Evolutionary conservation across 208 protist genomes (phyloP), one percentile per base, ranked within the genome.

Genomic region (Naegleria gruberi): DNA sequence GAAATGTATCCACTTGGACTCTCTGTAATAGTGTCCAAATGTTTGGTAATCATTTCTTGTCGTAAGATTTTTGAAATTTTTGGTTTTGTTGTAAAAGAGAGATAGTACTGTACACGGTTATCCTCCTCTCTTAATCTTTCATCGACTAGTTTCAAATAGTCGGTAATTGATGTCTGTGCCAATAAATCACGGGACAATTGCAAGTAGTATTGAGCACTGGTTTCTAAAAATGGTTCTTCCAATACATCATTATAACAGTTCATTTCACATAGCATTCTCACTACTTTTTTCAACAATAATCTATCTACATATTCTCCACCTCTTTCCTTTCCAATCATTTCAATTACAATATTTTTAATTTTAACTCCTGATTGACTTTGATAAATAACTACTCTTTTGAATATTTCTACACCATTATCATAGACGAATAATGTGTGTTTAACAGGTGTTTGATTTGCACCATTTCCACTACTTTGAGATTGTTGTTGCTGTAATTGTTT

Each of bases 11-110:
- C 41, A 46, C 4, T 87, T 15, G 41, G 8, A 41, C 43, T 40
- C 57, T 94, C 90, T 43, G 94, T 90, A 10, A 96, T 91, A n/a
- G 91, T 92, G 55, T 90, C 91, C 93, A 95, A 94, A 91, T 96
- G 95, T 55, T 87, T 89, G 2, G 91, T 91, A 87, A 96, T 94
- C 7, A 96, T 87, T 90, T 95, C 92, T 37, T 89, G 82, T 87
- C 95, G 93, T 23, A 93, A 90, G 73, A 94, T 91, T 40, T 95
- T 85, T 41, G 89, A 87, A 37, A 96, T 77, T 89, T 93, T 92
- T 19, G 74, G 26, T 74, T 95, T 92, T 4, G 93, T 93, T 41
- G 87, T 51, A 30, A 42, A 19, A 87, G 94, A 91, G 19, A 96
- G 89, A 90, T 95, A 96, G 44, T 94, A 92, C 12, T 77, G 45